Base-by-base conservation (phyloP, 129 eudicot species). In the Saposhnikovia divaricata region DNA sequence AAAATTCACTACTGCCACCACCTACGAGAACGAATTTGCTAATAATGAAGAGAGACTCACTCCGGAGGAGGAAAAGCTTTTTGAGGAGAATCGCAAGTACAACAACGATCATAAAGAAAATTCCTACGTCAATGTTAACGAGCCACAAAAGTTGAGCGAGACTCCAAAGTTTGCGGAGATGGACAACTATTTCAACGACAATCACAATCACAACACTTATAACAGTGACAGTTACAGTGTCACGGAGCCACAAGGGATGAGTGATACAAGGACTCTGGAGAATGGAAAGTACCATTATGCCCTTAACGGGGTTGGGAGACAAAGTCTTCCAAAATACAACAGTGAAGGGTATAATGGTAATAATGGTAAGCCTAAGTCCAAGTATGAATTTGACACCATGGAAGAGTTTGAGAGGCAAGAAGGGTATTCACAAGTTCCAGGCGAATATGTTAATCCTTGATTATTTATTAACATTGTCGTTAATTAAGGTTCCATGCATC, bases 321-420 rank as follows among this genome's bases (percentile, higher is more conserved):
- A 2, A 19, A 66, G 42, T 66, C 2, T 15, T 9, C 34, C 34
- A 15, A 61, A 61, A 48, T 23, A 34, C 50, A 79, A 59, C 16
- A 76, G 53, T 2, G 83, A 84, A 79, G 91, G 85, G 53, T 86
- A 87, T 83, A 78, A 81, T 76, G 80, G 83, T 14, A 85, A 74
- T 46, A 85, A 74, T 74, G 34, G 71, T 63, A 70, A 85, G 48
- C 73, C 21, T 0, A 84, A 78, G 47, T 83, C 91, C 31, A 83
- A 85, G 25, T 88, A 87, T 82, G 91, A 83, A 81, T 93, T 90
- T 76, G 89, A 93, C 57, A 80, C 94, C 47, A 91, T 91, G 92
- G 94, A 89, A 74, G 94, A 90, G 86, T 88, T 85, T 69, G 96
- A 90, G 79, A 93, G 84, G 83, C 89, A 91, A 55, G 77, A 87